Percentiles rank a stretch among this genome's conserved stretches.
Evolutionary conservation across 2,329 filamentous ascomycete species (phyloP).

Genomic region (Trichoderma arundinaceum): DNA sequence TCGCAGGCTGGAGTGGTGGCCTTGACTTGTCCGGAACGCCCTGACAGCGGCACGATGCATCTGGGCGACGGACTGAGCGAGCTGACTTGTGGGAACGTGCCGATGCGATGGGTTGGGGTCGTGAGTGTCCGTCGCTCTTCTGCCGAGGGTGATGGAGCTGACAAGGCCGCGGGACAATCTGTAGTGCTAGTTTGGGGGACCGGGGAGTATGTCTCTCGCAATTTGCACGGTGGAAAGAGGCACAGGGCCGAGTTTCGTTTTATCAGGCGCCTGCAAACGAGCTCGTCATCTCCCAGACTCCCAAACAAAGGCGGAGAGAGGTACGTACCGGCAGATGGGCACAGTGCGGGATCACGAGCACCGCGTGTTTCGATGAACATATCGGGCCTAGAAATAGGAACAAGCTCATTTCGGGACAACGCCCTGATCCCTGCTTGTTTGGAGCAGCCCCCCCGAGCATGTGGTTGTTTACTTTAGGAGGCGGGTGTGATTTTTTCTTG

Average conservation of each 20-base stretch:
- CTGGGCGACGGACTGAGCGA: constrained; percentile 42
- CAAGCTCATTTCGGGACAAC: constrained; percentile 24
- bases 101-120: constrained; percentile 12
- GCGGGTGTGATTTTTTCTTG: background rate
- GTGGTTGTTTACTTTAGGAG: constrained; percentile 18
- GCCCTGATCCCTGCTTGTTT: constrained; percentile 4
- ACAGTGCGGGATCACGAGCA: constrained; percentile 1
- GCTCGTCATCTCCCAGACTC: too few species aligned
- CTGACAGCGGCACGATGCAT: constrained; percentile 78
- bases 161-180: constrained; percentile 28
- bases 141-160: constrained; percentile 29
- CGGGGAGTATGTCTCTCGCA: background rate
- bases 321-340: background rate
- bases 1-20: constrained; percentile 63
- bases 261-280: too few species aligned
- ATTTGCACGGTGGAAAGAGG: background rate
- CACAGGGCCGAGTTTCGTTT: background rate
- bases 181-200: constrained; percentile 10
- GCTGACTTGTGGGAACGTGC: constrained; percentile 23
- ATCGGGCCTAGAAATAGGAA: constrained; percentile 9
- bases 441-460: constrained; percentile 4
- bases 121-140: constrained; percentile 16
- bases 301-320: too few species aligned
- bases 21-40: constrained; percentile 68
- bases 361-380: constrained; percentile 6